Conservation (phyloP, 768 basidiomycete species). For the Boletus subcaerulescens region DNA sequence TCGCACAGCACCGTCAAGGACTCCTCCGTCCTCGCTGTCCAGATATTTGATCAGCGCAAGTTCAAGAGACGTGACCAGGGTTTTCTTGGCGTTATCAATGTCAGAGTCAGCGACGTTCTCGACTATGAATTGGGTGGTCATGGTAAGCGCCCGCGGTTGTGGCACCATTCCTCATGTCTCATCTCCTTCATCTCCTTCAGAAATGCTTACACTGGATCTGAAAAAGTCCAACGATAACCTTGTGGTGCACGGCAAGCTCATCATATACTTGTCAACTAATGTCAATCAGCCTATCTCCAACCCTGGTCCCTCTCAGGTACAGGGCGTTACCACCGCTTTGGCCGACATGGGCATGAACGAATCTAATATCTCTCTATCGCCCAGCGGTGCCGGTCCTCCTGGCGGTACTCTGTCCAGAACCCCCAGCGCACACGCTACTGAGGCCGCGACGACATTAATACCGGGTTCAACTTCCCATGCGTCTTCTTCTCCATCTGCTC, state of each 20-base stretch:
- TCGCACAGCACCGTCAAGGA: constrained; percentile 83
- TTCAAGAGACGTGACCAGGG: constrained; percentile 99
- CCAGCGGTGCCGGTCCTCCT: constrained; percentile 33
- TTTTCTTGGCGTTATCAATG: constrained; percentile 96
- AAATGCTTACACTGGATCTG: constrained; percentile 94
- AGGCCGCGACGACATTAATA: constrained; percentile 40
- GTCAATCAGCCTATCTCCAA: constrained; percentile 80
- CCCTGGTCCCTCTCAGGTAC: constrained; percentile 72
- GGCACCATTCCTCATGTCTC: background rate
- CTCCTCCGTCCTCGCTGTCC: constrained; percentile 95
- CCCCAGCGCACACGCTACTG: constrained; percentile 66
- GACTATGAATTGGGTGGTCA: constrained; percentile 92
- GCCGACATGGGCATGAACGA: constrained; percentile 59
- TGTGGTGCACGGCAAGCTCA: constrained; percentile 96
- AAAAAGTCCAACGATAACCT: constrained; percentile 99
- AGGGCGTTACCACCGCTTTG: constrained; percentile 56
- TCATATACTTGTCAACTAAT: constrained; percentile 94
- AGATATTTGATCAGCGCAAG: constrained; percentile 99
- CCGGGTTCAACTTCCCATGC: constrained; percentile 39
- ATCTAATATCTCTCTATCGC: constrained; percentile 59
- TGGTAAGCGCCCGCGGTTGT: constrained; percentile 51
- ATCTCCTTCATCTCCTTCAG: constrained; percentile 37
- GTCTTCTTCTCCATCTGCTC: constrained; percentile 23
- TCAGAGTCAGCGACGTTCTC: constrained; percentile 84
- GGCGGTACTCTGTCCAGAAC: constrained; percentile 55